Percentiles rank a stretch among this genome's conserved stretches.
Conservation (phyloP, 2,329 filamentous ascomycete genomes). For the Colletotrichum cereale region DNA sequence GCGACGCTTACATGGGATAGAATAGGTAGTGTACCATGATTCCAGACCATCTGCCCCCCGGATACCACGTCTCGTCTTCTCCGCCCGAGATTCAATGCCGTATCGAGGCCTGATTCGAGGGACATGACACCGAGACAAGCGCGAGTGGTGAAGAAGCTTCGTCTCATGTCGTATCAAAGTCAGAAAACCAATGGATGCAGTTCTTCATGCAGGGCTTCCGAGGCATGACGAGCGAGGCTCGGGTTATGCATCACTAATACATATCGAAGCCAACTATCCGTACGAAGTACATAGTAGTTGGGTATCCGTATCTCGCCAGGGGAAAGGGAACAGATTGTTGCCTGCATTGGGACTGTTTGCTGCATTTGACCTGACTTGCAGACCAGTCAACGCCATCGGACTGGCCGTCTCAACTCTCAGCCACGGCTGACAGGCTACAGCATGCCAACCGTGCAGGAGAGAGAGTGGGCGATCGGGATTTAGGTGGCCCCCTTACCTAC, state of each 20-base stretch:
- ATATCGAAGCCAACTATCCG: not conserved
- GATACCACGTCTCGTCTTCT: not conserved
- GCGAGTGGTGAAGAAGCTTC: not conserved
- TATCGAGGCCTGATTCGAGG: not conserved
- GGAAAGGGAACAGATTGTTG: constrained; percentile 9
- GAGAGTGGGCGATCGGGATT: constrained; percentile 10
- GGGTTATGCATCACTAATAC: not conserved
- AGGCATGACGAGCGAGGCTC: not conserved
- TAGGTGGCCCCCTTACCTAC: constrained; percentile 25
- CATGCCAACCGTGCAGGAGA: not conserved
- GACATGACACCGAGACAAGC: not conserved
- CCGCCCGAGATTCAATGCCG: not conserved
- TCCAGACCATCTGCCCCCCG: not conserved
- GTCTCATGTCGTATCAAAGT: not conserved
- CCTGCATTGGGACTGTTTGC: constrained; percentile 16
- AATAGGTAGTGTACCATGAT: no score
- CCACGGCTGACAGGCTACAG: not conserved
- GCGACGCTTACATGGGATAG: not conserved
- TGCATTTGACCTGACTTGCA: not conserved
- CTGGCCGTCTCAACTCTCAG: constrained; percentile 9
- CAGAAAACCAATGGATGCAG: not conserved
- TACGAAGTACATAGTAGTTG: no score
- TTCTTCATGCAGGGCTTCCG: not conserved
- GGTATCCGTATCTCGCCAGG: not conserved
- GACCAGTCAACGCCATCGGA: not conserved